Base-by-base conservation (phyloP, 192 early-diverging fungal species). In the Dispira simplex region DNA sequence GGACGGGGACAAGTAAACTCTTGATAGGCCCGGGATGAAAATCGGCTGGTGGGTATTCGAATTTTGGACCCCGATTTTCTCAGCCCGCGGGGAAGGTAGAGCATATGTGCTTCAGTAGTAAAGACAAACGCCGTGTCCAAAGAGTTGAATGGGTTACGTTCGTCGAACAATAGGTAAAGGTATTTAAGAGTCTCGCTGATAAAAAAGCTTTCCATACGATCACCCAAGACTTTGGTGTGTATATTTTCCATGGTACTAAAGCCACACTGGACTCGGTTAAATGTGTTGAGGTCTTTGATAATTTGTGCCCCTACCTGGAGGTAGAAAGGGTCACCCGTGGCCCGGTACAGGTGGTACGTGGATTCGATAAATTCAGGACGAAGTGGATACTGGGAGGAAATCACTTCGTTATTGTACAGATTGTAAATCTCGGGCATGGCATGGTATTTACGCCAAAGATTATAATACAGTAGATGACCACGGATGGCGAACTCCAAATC, bases 171-270 rank as follows among this genome's bases (percentile, higher is more conserved):
- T n/a, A 98, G 69, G 68, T 86, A 98, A n/a, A 98, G 77, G 67
- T 98, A 98, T 68, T 98, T 98, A 57, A 98, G 77, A 0, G 95
- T 96, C 72, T 98, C 95, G 54, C 88, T 90, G 9, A 98, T 70
- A 21, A 89, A 81, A 75, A 96, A 98, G 64, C 90, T 93, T 64
- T 98, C 95, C 93, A 98, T 95, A 8, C 95, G 73, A 46, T 89
- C 90, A 39, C 93, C 91, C 0, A 82, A 66, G 9, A 70, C 67
- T 59, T 77, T 77, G 1, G 79, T 81, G 9, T 63, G 63, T 13
- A 96, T 87, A 64, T 89, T 75, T 8, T 72, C 66, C 27, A 97
- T 64, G 0, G 79, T 72, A 0, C 88, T 85, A 81, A 81, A 98
- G 0, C 95, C 95, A 64, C 95, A 98, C 9, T 60, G 64, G 0